Evolutionary conservation across 1,284 basidiomycete species (phyloP).

Genomic region (Ustilago nuda): DNA sequence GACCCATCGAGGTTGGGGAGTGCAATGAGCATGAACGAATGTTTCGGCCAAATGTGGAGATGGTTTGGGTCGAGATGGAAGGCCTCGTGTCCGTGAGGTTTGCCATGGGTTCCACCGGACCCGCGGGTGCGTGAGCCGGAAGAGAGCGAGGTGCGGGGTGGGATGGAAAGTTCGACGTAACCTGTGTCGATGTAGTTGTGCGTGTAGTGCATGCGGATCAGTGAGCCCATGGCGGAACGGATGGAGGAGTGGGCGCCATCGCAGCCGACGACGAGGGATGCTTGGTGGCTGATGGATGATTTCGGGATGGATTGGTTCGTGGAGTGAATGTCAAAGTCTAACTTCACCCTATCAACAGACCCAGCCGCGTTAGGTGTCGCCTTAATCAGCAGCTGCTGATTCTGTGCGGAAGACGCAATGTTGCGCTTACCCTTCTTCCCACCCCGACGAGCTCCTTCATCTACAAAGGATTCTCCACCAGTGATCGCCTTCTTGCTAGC

Average conservation of each 20-base stretch:
- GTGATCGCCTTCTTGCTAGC: constrained; percentile 3
- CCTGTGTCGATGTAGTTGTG: constrained; percentile 95
- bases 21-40: constrained; percentile 98
- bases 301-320: constrained; percentile 15
- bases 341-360: constrained; percentile 16
- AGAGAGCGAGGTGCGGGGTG: constrained; percentile 74
- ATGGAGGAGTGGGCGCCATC: constrained; percentile 55
- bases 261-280: constrained; percentile 57
- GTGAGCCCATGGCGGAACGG: constrained; percentile 72
- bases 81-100: constrained; percentile 49
- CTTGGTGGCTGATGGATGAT: constrained; percentile 16
- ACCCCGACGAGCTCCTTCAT: constrained; percentile 6
- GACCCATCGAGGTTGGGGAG: constrained; percentile 77
- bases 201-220: constrained; percentile 78
- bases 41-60: constrained; percentile 98
- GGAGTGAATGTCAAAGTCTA: constrained; percentile 39
- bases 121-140: constrained; percentile 74
- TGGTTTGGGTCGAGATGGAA: constrained; percentile 93
- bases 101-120: constrained; percentile 39
- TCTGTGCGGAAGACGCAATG: not conserved
- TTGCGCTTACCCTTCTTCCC: constrained; percentile 1
- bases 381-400: constrained; percentile 10
- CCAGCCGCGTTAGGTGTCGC: not conserved
- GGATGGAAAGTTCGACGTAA: constrained; percentile 96
- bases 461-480: constrained; percentile 22